Conservation (phyloP, 2,329 filamentous ascomycete species). For the Aspergillus vadensis region DNA sequence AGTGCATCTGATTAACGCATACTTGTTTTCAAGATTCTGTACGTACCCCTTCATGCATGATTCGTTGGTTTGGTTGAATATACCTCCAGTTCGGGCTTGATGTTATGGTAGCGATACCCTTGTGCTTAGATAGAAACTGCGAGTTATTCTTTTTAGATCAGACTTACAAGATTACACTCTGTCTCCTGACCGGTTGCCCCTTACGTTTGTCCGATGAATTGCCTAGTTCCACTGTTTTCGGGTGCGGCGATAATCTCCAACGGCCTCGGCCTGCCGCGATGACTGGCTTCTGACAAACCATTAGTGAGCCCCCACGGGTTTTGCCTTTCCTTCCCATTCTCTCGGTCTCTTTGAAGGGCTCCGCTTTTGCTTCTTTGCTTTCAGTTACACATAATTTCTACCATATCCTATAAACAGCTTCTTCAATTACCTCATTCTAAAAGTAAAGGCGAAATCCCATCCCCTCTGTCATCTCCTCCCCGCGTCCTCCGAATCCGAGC, state of each 20-base stretch:
- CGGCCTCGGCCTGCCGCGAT: conserved; percentile 15
- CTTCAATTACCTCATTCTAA: neutral
- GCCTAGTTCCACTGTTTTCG: neutral
- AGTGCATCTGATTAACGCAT: neutral
- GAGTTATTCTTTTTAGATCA: neutral
- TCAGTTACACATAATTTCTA: neutral
- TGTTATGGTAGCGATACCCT: neutral
- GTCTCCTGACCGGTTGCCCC: neutral
- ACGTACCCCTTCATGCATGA: neutral
- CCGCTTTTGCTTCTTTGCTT: neutral
- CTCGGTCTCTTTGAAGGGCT: conserved; percentile 1
- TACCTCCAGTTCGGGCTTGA: neutral
- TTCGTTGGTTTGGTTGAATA: neutral
- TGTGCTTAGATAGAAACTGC: conserved; percentile 1
- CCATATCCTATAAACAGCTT: neutral
- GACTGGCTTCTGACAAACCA: conserved; percentile 24
- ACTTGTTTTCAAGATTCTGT: neutral
- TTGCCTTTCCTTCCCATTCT: conserved; percentile 10
- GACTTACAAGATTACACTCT: neutral
- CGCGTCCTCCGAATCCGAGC: conserved; percentile 7
- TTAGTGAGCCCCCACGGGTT: conserved; percentile 16
- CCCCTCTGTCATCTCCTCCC: neutral
- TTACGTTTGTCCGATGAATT: neutral
- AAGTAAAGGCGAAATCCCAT: neutral
- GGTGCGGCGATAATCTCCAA: neutral